Base-by-base conservation (phyloP, 805 yeast genomes). In the Metschnikowia similis region DNA sequence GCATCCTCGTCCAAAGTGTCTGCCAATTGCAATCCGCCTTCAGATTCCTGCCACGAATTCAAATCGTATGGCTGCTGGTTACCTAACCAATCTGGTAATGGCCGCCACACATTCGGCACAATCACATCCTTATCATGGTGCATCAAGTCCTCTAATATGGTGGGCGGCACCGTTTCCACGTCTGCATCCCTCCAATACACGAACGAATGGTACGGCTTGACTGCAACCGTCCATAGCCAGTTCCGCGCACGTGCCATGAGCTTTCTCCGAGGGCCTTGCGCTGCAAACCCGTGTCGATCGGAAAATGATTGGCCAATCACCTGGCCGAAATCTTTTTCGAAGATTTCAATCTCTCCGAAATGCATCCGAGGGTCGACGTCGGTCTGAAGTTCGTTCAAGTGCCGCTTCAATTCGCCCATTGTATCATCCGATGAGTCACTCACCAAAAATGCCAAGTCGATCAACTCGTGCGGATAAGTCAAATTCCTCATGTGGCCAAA, bases 181-280 rank as follows among this genome's bases (percentile, higher is more conserved):
- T 92, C 98, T 10, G 94, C 96, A 71, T 92, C 98, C 68, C 98
- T 77, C 98, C 98, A 92, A 66, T 91, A 90, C 7, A 92, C 97
- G 87, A 91, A 90, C 7, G 96, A 83, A 65, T 92, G 98, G 65
- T 92, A 84, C 1, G 98, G 97, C 65, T 84, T 85, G 45, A 92
- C 67, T 1, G 96, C 95, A 6, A 86, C 89, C 0, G 92, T 74
- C 64, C 90, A 81, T 39, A 92, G 72, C 98, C 98, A 92, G 67
- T 92, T 92, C 66, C 98, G 78, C 6, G 97, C 97, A 51, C 90
- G 77, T 4, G 96, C 98, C 98, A 92, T 92, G 57, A 89, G 77
- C 66, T 92, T 92, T 61, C 98, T 77, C 65, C 98, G 79, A 41
- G 95, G 95, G 10, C 96, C 98, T 67, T 92, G 98, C 0, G 96